Evolutionary conservation across 441 rosid species (phyloP).

Genomic region (Cnidoscolus chayamansa): DNA sequence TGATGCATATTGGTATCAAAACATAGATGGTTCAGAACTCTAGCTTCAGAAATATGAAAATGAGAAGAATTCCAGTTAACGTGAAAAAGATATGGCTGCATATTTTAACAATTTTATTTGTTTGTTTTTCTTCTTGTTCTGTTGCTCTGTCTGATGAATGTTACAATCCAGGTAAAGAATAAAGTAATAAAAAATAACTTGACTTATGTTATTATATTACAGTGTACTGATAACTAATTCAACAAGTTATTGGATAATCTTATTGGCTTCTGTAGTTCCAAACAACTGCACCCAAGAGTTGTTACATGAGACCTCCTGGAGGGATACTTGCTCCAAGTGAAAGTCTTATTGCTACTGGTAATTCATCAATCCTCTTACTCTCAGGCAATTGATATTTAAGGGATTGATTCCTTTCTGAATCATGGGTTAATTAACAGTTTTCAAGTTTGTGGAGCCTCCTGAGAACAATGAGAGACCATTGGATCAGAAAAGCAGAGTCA

Average conservation of each 20-base stretch:
- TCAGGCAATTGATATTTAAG: conserved; percentile 6
- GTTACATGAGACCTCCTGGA: conserved; percentile 79
- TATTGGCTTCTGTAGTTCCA: conserved; percentile 45
- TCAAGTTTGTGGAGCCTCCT: conserved; percentile 79
- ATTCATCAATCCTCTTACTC: conserved; percentile 9
- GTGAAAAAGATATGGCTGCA: too few species aligned
- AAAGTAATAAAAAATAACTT: neutral
- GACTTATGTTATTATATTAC: neutral
- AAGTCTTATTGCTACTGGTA: conserved; percentile 65
- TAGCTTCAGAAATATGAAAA: too few species aligned
- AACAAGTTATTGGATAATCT: neutral
- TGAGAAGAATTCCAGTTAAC: too few species aligned
- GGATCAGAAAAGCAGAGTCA: conserved; percentile 58
- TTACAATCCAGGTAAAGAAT: neutral
- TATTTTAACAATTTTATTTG: too few species aligned
- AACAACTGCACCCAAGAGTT: conserved; percentile 79
- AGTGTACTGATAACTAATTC: neutral
- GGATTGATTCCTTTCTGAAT: conserved; percentile 14
- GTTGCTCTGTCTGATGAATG: neutral
- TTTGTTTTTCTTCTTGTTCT: neutral
- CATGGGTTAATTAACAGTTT: conserved; percentile 43
- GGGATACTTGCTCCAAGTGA: conserved; percentile 67
- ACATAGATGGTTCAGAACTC: too few species aligned
- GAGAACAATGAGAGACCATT: conserved; percentile 54
- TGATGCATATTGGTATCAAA: neutral